Evolutionary conservation across 2,329 filamentous ascomycete species (phyloP).

Genomic region (Scedosporium minutisporum): DNA sequence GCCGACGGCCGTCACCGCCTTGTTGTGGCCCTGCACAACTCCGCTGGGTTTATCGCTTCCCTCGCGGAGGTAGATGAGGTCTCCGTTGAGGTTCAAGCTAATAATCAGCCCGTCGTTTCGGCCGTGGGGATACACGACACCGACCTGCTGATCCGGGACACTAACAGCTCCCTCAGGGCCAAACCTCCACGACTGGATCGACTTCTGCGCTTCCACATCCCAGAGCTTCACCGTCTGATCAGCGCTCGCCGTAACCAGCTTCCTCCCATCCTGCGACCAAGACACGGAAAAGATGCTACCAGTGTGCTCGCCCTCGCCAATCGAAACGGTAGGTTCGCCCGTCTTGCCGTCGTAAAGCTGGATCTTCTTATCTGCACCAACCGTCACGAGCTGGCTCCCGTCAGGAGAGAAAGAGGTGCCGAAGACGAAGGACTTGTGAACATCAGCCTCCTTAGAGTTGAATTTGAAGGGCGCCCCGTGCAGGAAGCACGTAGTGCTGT

Average conservation of each 20-base stretch:
- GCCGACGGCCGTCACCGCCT: slow-evolving; percentile 70
- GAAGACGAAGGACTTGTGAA: slow-evolving; percentile 84
- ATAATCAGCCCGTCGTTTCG: slow-evolving; percentile 81
- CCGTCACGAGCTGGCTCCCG: slow-evolving; percentile 70
- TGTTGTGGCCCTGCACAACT: slow-evolving; percentile 80
- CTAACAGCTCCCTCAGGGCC: slow-evolving; percentile 63
- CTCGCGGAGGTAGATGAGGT: slow-evolving; percentile 79
- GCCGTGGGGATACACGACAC: slow-evolving; percentile 79
- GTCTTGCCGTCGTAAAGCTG: slow-evolving; percentile 96
- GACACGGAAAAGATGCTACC: slow-evolving; percentile 89
- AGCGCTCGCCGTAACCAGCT: slow-evolving; percentile 82
- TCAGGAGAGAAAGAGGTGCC: slow-evolving; percentile 85
- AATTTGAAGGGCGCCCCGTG: slow-evolving; percentile 96
- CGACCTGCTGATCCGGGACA: slow-evolving; percentile 81
- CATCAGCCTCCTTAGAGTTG: slow-evolving; percentile 65
- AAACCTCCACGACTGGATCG: slow-evolving; percentile 74
- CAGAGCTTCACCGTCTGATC: slow-evolving; percentile 93
- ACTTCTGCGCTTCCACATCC: slow-evolving; percentile 74
- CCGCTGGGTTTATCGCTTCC: slow-evolving; percentile 59
- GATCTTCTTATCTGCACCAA: slow-evolving; percentile 85
- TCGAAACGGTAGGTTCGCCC: slow-evolving; percentile 66
- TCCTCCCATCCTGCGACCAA: slow-evolving; percentile 79
- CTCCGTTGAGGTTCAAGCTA: slow-evolving; percentile 77
- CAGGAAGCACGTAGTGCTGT: slow-evolving; percentile 82
- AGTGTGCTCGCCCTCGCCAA: slow-evolving; percentile 77